Percentiles rank a stretch among this genome's conserved stretches.
phyloP scores from a whole-genome alignment of 768 basidiomycete species.

The Pleurotus djamor region DNA sequence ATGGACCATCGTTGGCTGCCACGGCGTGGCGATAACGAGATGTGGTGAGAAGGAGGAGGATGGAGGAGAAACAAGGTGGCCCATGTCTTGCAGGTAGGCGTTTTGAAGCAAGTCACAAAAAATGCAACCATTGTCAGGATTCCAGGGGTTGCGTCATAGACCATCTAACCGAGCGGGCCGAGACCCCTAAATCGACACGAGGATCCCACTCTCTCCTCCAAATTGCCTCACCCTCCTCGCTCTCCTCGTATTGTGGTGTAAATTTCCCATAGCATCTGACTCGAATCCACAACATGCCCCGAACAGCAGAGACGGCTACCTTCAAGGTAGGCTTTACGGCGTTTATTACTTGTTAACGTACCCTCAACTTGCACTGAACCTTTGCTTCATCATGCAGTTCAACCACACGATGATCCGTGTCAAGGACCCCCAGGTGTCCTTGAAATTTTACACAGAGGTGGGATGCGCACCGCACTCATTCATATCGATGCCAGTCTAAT shows the following conservation, averaged over 20 bases:
- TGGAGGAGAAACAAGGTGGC: too few relatives aligned
- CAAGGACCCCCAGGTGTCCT: slow-evolving; percentile 80
- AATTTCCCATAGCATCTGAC: neutral
- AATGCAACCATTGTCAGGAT: neutral
- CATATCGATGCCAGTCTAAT: neutral
- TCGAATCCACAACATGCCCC: slow-evolving; percentile 48
- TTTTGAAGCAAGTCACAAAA: too few relatives aligned
- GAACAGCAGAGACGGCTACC: slow-evolving; percentile 60
- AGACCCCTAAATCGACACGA: neutral
- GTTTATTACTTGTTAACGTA: neutral
- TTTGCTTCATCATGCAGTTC: slow-evolving; percentile 38
- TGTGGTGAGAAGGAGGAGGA: too few relatives aligned
- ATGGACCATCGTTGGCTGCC: too few relatives aligned
- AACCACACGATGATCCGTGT: slow-evolving; percentile 90
- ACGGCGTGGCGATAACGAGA: too few relatives aligned
- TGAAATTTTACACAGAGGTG: slow-evolving; percentile 79
- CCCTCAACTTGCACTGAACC: neutral
- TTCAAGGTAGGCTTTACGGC: slow-evolving; percentile 45
- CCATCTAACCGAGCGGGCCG: neutral
- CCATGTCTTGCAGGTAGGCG: too few relatives aligned
- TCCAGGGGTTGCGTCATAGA: neutral
- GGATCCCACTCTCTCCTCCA: neutral
- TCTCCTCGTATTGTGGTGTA: neutral
- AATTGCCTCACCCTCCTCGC: neutral
- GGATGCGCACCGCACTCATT: slow-evolving; percentile 12